These are phyloP conservation scores for Fusarium newnesense DNA, from an alignment of 2,329 filamentous ascomycete species.

Conservation along the genomic window DNA sequence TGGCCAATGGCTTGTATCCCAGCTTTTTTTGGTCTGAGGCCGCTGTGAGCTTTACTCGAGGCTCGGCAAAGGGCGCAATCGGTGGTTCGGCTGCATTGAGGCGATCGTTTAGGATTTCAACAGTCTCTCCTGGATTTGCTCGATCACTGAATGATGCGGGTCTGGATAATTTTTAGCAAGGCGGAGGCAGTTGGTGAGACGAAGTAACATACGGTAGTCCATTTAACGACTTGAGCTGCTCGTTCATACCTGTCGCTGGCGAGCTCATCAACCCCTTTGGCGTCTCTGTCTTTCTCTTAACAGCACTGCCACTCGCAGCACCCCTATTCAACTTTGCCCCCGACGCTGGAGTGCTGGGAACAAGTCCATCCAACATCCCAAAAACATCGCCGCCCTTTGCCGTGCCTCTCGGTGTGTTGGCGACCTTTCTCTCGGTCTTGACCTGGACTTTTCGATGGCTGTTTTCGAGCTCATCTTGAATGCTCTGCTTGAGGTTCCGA, in stretches of 20 bases:
- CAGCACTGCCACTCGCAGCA: slow-evolving; percentile 43
- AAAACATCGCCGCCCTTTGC: slow-evolving; percentile 76
- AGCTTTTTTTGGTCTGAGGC: slow-evolving; percentile 92
- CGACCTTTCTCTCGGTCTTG: slow-evolving; percentile 70
- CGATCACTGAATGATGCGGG: slow-evolving; percentile 74
- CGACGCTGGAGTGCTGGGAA: slow-evolving; percentile 69
- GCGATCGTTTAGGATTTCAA: slow-evolving; percentile 85
- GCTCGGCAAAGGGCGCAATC: slow-evolving; percentile 75
- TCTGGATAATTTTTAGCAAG: slow-evolving; percentile 31
- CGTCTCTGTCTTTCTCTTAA: slow-evolving; percentile 49
- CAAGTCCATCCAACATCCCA: slow-evolving; percentile 81
- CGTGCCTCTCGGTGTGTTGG: slow-evolving; percentile 69
- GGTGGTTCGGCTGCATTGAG: slow-evolving; percentile 74
- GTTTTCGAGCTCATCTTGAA: slow-evolving; percentile 86
- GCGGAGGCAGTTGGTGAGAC: no score
- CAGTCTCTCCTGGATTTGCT: slow-evolving; percentile 79
- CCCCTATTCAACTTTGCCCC: slow-evolving; percentile 56
- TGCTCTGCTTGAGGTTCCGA: slow-evolving; percentile 83
- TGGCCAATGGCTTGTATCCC: slow-evolving; percentile 89
- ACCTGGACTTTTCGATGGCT: slow-evolving; percentile 73
- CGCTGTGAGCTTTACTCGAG: slow-evolving; percentile 85
- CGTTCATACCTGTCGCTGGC: slow-evolving; percentile 47
- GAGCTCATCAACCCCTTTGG: slow-evolving; percentile 47
- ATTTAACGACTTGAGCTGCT: slow-evolving; percentile 49
- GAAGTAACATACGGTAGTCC: slow-evolving; percentile 41